Conservation (phyloP, 2,329 filamentous ascomycete species). For the Chaetomiaceae sp. region DNA sequence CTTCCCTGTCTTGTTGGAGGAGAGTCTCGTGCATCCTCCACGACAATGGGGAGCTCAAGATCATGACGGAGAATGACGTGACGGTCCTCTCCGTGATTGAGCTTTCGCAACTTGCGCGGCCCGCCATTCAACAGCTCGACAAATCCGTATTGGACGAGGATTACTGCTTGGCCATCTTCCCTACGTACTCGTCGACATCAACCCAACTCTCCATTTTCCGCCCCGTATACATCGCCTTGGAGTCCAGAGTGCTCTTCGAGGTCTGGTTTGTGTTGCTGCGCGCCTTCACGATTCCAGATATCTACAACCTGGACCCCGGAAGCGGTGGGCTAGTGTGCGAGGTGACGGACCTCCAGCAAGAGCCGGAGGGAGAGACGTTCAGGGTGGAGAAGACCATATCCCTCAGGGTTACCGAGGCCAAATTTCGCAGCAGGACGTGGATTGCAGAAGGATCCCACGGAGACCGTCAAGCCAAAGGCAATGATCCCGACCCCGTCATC, state of each 20-base stretch:
- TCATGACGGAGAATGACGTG: slow-evolving; percentile 81
- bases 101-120: slow-evolving; percentile 81
- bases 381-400: slow-evolving; percentile 57
- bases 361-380: slow-evolving; percentile 48
- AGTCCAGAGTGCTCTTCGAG: slow-evolving; percentile 86
- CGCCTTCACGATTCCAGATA: slow-evolving; percentile 85
- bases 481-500: slow-evolving; percentile 42
- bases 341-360: slow-evolving; percentile 36
- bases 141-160: slow-evolving; percentile 87
- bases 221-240: slow-evolving; percentile 85
- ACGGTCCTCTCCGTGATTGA: slow-evolving; percentile 78
- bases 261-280: slow-evolving; percentile 93
- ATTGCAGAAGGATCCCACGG: slow-evolving; percentile 27
- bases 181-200: slow-evolving; percentile 76
- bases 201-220: slow-evolving; percentile 70
- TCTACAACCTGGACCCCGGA: slow-evolving; percentile 62
- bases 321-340: slow-evolving; percentile 41
- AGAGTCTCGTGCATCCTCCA: slow-evolving; percentile 88
- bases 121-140: slow-evolving; percentile 85
- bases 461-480: slow-evolving; percentile 30
- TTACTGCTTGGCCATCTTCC: slow-evolving; percentile 92
- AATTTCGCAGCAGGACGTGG: slow-evolving; percentile 42
- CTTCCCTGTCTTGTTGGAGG: slow-evolving; percentile 65
- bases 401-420: slow-evolving; percentile 58
- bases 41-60: slow-evolving; percentile 89